These are phyloP conservation scores for Wickerhamiella galacta DNA, from an alignment of 805 yeast species.

Conservation along the genomic window DNA sequence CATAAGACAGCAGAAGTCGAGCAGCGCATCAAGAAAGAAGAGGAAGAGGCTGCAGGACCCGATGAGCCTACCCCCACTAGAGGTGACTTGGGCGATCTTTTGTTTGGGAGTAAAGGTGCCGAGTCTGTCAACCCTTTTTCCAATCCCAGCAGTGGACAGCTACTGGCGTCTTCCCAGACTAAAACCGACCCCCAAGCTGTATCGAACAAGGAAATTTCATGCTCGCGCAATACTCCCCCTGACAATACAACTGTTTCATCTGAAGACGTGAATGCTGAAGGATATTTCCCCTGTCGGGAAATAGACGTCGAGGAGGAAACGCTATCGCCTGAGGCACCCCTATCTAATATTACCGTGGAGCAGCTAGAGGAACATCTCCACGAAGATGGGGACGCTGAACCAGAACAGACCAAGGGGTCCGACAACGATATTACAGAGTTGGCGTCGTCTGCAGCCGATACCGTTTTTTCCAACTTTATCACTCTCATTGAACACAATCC, in stretches of 20 bases:
- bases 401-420: conserved; percentile 6
- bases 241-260: too few species aligned
- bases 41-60: conserved; percentile 27
- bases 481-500: conserved; percentile 68
- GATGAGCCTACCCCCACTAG: conserved; percentile 19
- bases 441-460: conserved; percentile 34
- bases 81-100: conserved; percentile 9
- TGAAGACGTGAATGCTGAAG: too few species aligned
- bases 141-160: conserved; percentile 1
- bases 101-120: conserved; percentile 7
- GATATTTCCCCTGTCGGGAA: conserved; percentile 51
- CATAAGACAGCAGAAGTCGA: conserved; percentile 34
- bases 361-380: conserved; percentile 5
- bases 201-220: too few species aligned
- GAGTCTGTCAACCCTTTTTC: conserved; percentile 14
- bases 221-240: too few species aligned
- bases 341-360: conserved; percentile 34
- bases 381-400: conserved; percentile 26
- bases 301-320: conserved; percentile 59
- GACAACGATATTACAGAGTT: conserved; percentile 10
- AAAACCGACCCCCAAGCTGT: too few species aligned
- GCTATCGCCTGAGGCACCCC: conserved; percentile 32
- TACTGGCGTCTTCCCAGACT: too few species aligned
- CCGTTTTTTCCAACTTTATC: conserved; percentile 62
- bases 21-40: conserved; percentile 24